Conservation (phyloP, 306 rosid species). For the Myrica gale region DNA sequence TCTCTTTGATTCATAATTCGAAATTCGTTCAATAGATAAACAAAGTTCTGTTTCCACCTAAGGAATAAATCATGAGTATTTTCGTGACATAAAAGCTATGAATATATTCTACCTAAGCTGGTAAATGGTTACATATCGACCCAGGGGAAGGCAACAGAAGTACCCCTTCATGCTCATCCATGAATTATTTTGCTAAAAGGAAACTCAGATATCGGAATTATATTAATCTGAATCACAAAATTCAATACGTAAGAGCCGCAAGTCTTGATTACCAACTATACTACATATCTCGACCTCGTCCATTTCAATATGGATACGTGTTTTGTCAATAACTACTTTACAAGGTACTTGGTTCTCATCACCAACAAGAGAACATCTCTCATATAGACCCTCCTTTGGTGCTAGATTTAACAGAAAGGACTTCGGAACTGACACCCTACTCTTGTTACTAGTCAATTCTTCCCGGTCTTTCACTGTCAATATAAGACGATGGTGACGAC, state of each 20-base stretch:
- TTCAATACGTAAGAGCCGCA: conserved; percentile 60
- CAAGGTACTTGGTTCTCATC: conserved; percentile 47
- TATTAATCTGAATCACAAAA: conserved; percentile 50
- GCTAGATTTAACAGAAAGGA: conserved; percentile 71
- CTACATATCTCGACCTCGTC: conserved; percentile 36
- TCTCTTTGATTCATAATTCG: too few species aligned
- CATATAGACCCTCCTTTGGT: conserved; percentile 89
- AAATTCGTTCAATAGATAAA: too few species aligned
- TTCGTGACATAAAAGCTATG: too few species aligned
- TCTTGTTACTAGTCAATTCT: conserved; percentile 34
- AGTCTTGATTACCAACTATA: conserved; percentile 43
- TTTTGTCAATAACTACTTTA: conserved; percentile 64
- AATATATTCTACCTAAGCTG: too few species aligned
- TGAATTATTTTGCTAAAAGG: neutral
- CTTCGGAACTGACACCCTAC: conserved; percentile 60
- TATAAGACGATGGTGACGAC: conserved; percentile 71
- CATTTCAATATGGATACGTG: conserved; percentile 63
- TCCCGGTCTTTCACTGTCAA: conserved; percentile 49
- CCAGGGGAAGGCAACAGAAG: too few species aligned
- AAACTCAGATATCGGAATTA: conserved; percentile 13
- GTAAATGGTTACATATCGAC: too few species aligned
- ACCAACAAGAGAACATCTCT: conserved; percentile 50
- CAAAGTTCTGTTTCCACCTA: too few species aligned
- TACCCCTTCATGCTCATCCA: too few species aligned
- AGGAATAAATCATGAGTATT: neutral